These are phyloP conservation scores for Pythium brassicae DNA, from an alignment of 352 stramenopile genomes.

Conservation along the genomic window DNA sequence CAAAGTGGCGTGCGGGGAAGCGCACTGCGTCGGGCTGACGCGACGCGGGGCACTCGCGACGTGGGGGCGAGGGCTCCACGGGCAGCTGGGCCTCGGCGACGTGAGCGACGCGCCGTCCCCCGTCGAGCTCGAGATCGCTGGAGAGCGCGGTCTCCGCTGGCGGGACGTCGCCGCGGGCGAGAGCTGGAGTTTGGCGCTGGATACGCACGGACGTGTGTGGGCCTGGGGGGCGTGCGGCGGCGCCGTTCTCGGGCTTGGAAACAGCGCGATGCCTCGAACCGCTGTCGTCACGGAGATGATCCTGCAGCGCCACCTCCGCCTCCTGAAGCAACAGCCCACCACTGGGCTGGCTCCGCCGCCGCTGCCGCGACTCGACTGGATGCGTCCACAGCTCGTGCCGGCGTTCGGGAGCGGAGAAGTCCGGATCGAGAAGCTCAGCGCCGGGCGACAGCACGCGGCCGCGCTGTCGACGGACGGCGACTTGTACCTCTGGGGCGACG, in stretches of 20 bases:
- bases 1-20: conserved; percentile 67
- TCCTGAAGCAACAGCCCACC: conserved; percentile 15
- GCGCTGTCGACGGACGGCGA: conserved; percentile 84
- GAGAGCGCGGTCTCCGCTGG: conserved; percentile 17
- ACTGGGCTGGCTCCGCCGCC: not conserved
- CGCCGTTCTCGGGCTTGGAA: conserved; percentile 55
- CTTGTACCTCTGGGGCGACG: conserved; percentile 89
- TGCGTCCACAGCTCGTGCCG: conserved; percentile 37
- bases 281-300: conserved; percentile 34
- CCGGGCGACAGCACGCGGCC: conserved; percentile 83
- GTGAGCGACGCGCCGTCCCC: conserved; percentile 28
- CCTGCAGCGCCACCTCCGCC: conserved; percentile 33
- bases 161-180: conserved; percentile 54
- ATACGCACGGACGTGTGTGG: conserved; percentile 60
- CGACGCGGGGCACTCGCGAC: conserved; percentile 48
- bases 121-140: conserved; percentile 8
- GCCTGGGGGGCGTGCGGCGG: conserved; percentile 71
- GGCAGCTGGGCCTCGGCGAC: conserved; percentile 71
- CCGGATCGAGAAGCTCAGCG: conserved; percentile 57
- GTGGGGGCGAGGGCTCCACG: conserved; percentile 76
- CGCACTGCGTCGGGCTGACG: conserved; percentile 72
- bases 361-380: conserved; percentile 33
- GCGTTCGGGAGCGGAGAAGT: conserved; percentile 31
- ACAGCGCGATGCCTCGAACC: conserved; percentile 12
- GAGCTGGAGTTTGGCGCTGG: conserved; percentile 79